Base-by-base conservation (phyloP, 2,329 filamentous ascomycete species). In the Alternaria viburni region DNA sequence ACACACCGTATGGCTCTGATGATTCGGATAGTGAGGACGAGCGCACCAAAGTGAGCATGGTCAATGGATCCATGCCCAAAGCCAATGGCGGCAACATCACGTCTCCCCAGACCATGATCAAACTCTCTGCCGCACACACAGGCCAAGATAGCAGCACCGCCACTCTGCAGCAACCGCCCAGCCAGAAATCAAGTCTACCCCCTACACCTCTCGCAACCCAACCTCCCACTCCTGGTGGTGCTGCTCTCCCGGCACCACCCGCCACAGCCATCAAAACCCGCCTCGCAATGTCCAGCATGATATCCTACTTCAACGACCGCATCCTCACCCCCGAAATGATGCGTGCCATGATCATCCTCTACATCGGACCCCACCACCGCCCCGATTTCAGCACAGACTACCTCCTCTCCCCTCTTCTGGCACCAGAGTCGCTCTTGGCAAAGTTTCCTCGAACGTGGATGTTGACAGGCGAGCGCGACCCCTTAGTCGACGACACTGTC, bases 321-420 rank as follows among this genome's bases (percentile, higher is more conserved):
- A 92, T 99, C 26, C 86, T 99, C 13, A 95, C 93, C 0, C 95
- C 96, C 0, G 96, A 99, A 80, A 97, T 98, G 93, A 97, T 98
- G 91, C 91, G 96, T 30, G 93, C 94, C 67, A 98, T 99, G 94
- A 97, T 99, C 69, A 97, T 99, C 69, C 85, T 99, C 5, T 99
- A 99, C 78, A 92, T 99, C 59, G 96, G 96, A 1, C 93, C 94
- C 0, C 92, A 97, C 77, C 93, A 96, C 78, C 90, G 94, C 1
- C 96, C 96, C 0, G 93, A 98, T 77, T 98, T 99, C 79, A 89
- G 89, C 26, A 93, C 92, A 7, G 95, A 99, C 79, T 97, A 93
- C 77, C 87, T 97, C 0, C 87, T 99, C 3, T 97, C 92, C 0
- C 96, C 96, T 0, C 89, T 97, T 1, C 87, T 97, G 0, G 94